Evolutionary conservation across 1,284 basidiomycete genomes (phyloP).

Genomic region (Rhizoctonia solani): DNA sequence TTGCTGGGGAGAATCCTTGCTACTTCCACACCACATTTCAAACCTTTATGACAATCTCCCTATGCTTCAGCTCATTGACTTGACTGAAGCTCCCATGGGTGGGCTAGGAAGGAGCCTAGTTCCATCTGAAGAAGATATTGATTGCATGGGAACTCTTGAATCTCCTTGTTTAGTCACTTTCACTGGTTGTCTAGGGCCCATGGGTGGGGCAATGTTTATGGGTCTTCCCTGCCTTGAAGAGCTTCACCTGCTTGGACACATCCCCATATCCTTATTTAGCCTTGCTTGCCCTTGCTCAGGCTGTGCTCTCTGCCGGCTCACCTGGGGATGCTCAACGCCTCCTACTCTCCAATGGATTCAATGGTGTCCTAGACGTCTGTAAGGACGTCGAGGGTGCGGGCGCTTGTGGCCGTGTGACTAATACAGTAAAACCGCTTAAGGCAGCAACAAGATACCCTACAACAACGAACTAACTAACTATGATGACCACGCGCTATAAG

Average conservation of each 20-base stretch:
- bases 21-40: background rate
- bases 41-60: conserved; percentile 9
- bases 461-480: too few relatives aligned
- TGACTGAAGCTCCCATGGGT: background rate
- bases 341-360: background rate
- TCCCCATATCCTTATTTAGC: background rate
- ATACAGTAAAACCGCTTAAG: too few relatives aligned
- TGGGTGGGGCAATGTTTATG: background rate
- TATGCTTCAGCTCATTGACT: background rate
- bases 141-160: background rate
- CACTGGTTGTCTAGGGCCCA: background rate
- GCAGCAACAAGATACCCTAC: too few relatives aligned
- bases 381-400: too few relatives aligned
- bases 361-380: background rate
- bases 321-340: conserved; percentile 2
- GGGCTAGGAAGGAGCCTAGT: background rate
- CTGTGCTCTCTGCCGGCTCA: background rate
- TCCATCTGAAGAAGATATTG: background rate
- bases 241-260: conserved; percentile 2
- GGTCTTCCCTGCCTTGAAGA: background rate
- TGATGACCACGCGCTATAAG: too few relatives aligned
- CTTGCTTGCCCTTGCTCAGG: background rate
- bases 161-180: background rate
- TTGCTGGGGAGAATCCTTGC: background rate
- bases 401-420: too few relatives aligned